Evolutionary conservation across 2,329 filamentous ascomycete genomes (phyloP).

Genomic region (Paecilomyces niveus): DNA sequence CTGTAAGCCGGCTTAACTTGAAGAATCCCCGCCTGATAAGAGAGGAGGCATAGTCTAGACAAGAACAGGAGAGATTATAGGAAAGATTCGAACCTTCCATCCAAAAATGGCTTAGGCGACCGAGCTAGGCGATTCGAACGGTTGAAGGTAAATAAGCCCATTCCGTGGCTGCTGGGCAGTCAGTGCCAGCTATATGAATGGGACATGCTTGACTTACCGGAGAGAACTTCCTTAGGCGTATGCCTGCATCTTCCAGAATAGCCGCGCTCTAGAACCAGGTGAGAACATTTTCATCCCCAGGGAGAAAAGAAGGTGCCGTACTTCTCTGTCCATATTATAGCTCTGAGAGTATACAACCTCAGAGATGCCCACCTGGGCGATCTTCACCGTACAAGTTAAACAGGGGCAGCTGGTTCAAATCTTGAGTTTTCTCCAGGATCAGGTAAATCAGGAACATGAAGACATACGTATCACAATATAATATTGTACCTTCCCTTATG

Average conservation of each 20-base stretch:
- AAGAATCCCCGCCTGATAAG: background rate
- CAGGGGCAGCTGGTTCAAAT: constrained; percentile 65
- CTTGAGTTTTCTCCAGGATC: constrained; percentile 2
- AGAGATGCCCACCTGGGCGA: constrained; percentile 88
- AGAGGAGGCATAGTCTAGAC: background rate
- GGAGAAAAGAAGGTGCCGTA: constrained; percentile 17
- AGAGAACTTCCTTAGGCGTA: constrained; percentile 78
- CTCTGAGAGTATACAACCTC: constrained; percentile 93
- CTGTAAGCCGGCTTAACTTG: background rate
- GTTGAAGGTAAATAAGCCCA: constrained; percentile 57
- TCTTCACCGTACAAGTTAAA: constrained; percentile 96
- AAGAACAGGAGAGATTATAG: background rate
- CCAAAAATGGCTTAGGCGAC: background rate
- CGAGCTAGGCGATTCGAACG: constrained; percentile 9
- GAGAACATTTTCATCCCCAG: constrained; percentile 3
- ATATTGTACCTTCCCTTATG: constrained; percentile 69
- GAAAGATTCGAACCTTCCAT: background rate
- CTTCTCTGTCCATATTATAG: constrained; percentile 86
- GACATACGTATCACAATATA: constrained; percentile 78
- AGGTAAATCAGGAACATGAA: background rate
- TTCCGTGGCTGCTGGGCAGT: constrained; percentile 49
- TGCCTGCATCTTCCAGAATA: constrained; percentile 76
- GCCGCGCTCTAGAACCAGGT: constrained; percentile 53
- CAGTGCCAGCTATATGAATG: constrained; percentile 4
- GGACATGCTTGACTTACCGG: constrained; percentile 48